Percentiles rank a stretch among this genome's conserved stretches.
Conservation (phyloP, 768 basidiomycete species). For the Russula griseocarnosa region DNA sequence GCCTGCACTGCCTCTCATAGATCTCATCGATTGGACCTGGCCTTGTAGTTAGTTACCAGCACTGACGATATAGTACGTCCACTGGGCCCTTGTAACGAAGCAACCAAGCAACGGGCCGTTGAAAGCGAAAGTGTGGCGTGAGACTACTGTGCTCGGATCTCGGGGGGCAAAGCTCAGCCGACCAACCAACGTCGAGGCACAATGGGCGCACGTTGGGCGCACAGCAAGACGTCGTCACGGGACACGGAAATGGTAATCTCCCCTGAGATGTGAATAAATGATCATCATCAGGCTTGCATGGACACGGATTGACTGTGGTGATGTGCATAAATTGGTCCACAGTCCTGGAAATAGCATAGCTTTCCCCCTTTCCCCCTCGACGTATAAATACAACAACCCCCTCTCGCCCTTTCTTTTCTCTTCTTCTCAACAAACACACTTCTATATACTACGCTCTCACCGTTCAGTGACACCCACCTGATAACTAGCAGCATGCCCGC, state of each 20-base stretch:
- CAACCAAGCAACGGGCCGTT: too few relatives aligned
- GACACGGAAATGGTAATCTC: not conserved
- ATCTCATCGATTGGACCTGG: not conserved
- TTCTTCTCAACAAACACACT: not conserved
- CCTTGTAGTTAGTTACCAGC: not conserved
- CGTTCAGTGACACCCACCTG: not conserved
- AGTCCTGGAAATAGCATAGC: too few relatives aligned
- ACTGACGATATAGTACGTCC: not conserved
- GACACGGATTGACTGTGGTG: too few relatives aligned
- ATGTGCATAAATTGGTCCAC: too few relatives aligned
- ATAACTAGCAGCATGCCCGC: constrained; percentile 6
- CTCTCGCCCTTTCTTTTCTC: not conserved
- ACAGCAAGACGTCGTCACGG: not conserved
- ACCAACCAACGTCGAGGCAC: not conserved
- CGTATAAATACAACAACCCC: too few relatives aligned
- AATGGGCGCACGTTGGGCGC: not conserved
- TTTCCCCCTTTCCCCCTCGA: too few relatives aligned
- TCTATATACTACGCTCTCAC: not conserved
- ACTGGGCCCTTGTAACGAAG: too few relatives aligned
- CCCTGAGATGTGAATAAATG: too few relatives aligned
- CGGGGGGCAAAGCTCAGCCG: too few relatives aligned
- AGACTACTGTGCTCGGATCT: not conserved
- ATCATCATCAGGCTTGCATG: too few relatives aligned
- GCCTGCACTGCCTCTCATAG: not conserved
- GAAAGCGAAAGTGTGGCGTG: too few relatives aligned